A percentile compares a stretch with the other conserved stretches of the same genome.
Evolutionary conservation across 192 early-diverging fungal species (phyloP).

Genomic region (Coemansia sp.): DNA sequence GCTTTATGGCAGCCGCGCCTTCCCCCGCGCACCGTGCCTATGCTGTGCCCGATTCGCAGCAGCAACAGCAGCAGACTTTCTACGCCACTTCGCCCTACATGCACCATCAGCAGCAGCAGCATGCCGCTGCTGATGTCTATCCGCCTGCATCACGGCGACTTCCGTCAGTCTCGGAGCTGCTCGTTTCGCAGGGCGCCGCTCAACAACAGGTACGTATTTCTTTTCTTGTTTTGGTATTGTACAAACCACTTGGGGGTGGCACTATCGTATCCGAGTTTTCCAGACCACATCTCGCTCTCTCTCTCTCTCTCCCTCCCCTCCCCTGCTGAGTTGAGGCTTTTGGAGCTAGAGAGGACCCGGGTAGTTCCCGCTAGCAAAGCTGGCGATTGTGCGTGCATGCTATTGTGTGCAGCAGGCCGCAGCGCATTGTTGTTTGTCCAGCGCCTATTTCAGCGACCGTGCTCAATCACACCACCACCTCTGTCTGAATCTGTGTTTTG

Average conservation of each 20-base stretch:
- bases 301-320: background rate
- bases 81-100: slow-evolving; percentile 14
- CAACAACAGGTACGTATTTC: slow-evolving; percentile 28
- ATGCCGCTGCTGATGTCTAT: slow-evolving; percentile 10
- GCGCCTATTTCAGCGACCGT: slow-evolving; percentile 4
- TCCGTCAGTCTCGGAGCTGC: slow-evolving; percentile 47
- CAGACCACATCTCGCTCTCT: background rate
- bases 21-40: slow-evolving; percentile 31
- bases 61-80: slow-evolving; percentile 10
- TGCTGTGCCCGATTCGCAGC: slow-evolving; percentile 14
- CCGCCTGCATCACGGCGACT: slow-evolving; percentile 23
- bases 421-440: slow-evolving; percentile 6
- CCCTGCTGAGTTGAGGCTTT: background rate
- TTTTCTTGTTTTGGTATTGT: background rate
- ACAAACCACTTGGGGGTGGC: background rate
- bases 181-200: slow-evolving; percentile 21
- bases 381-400: background rate
- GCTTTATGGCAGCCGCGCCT: slow-evolving; percentile 20
- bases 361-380: background rate
- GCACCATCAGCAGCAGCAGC: slow-evolving; percentile 16
- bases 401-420: slow-evolving; percentile 9
- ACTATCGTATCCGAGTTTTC: background rate
- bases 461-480: slow-evolving; percentile 1
- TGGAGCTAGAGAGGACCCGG: background rate
- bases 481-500: slow-evolving; percentile 5